phyloP scores from a whole-genome alignment of 1,139 yeast genomes.

The Zygosaccharomyces sapae region DNA sequence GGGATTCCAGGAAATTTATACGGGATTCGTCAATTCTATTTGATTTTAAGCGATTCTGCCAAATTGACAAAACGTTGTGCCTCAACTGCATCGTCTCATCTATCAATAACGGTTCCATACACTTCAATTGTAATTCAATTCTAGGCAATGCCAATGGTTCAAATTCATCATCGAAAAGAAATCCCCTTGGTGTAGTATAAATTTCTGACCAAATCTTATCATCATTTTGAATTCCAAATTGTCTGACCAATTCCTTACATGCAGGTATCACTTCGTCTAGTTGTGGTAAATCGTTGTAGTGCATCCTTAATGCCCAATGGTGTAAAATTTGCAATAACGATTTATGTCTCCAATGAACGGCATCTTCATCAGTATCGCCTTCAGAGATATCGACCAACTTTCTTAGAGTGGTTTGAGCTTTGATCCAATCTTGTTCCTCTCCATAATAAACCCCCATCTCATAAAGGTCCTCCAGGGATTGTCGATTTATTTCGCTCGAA shows the following conservation, averaged over 20 bases:
- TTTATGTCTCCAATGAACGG: constrained; percentile 13
- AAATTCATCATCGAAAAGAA: constrained; percentile 3
- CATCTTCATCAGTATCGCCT: background rate
- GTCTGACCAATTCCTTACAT: background rate
- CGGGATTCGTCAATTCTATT: constrained; percentile 1
- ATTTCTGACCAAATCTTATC: background rate
- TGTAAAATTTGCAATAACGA: constrained; percentile 14
- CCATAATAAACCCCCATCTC: constrained; percentile 9
- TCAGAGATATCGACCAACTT: constrained; percentile 2
- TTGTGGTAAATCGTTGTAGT: constrained; percentile 9
- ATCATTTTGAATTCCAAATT: background rate
- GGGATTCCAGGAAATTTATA: constrained; percentile 1
- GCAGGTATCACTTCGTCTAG: background rate
- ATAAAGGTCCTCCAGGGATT: constrained; percentile 5
- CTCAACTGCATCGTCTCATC: constrained; percentile 4
- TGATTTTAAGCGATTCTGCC: constrained; percentile 10
- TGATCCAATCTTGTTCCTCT: constrained; percentile 10
- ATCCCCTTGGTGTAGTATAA: background rate
- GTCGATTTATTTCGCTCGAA: background rate
- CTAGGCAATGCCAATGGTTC: constrained; percentile 3
- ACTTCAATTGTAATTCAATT: constrained; percentile 10
- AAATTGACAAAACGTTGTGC: constrained; percentile 3
- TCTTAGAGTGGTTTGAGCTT: constrained; percentile 3
- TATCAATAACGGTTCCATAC: constrained; percentile 4
- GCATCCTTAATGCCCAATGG: constrained; percentile 12